Evolutionary conservation across 257 asterid genomes (phyloP).

Genomic region (Solanum corneliomulleri): DNA sequence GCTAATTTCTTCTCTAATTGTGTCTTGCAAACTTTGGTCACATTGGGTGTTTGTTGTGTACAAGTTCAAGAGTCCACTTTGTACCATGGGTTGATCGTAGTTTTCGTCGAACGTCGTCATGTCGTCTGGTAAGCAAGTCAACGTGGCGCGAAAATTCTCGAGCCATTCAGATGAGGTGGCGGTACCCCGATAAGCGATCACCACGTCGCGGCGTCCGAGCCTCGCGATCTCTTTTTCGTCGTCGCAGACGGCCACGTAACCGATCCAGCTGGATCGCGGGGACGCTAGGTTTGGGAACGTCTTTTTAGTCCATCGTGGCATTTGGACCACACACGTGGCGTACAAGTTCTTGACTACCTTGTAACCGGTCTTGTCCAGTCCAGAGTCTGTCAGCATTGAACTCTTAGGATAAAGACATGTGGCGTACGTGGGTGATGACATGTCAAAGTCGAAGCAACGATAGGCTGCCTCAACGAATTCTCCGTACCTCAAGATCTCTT

Average conservation of each 20-base stretch:
- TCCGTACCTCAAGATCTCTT: conserved; percentile 71
- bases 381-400: conserved; percentile 30
- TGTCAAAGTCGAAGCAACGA: conserved; percentile 59
- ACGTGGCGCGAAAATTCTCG: conserved; percentile 61
- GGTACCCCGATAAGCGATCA: conserved; percentile 75
- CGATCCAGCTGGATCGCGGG: conserved; percentile 63
- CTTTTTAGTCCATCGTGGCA: conserved; percentile 44
- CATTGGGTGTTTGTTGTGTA: conserved; percentile 37
- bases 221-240: conserved; percentile 48
- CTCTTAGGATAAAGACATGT: conserved; percentile 19
- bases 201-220: conserved; percentile 73
- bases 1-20: conserved; percentile 28
- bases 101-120: conserved; percentile 14
- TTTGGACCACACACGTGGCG: conserved; percentile 56
- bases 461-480: conserved; percentile 77
- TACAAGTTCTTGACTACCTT: conserved; percentile 37
- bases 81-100: conserved; percentile 46
- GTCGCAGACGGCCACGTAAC: conserved; percentile 77
- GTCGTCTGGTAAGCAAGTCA: conserved; percentile 37
- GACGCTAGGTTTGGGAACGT: conserved; percentile 38
- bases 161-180: conserved; percentile 78
- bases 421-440: conserved; percentile 45
- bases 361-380: conserved; percentile 27
- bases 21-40: conserved; percentile 30
- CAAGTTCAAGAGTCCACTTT: conserved; percentile 65